Evolutionary conservation across 345 rosid species (phyloP).

Genomic region (Lenwebbia sp.): DNA sequence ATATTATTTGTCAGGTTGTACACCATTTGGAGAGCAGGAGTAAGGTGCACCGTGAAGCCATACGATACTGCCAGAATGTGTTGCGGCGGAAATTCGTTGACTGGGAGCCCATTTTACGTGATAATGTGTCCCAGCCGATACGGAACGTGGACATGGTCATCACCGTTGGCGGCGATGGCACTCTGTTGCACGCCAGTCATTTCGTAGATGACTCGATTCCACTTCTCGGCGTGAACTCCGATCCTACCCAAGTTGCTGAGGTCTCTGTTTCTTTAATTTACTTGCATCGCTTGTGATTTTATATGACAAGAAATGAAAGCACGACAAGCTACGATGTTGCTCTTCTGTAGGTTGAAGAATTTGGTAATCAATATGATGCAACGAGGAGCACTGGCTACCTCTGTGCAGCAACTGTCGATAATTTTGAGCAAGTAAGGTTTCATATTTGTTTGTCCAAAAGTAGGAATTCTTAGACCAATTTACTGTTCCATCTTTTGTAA

Average conservation of each 20-base stretch:
- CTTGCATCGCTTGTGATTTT: not conserved
- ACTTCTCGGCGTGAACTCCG: conserved; percentile 82
- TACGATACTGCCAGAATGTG: conserved; percentile 62
- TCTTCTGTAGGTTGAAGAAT: conserved; percentile 46
- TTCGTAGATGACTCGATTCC: conserved; percentile 71
- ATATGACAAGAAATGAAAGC: not conserved
- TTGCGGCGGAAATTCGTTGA: conserved; percentile 52
- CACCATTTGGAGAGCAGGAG: conserved; percentile 53
- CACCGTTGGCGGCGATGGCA: conserved; percentile 91
- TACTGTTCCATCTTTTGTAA: not conserved
- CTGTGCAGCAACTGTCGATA: conserved; percentile 74
- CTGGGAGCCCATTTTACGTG: conserved; percentile 56
- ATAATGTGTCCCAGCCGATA: conserved; percentile 35
- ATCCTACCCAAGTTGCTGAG: conserved; percentile 74
- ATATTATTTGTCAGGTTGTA: conserved; percentile 20
- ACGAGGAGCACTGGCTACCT: conserved; percentile 80
- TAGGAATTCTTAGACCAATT: not conserved
- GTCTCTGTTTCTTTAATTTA: conserved; percentile 4
- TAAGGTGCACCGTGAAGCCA: conserved; percentile 54
- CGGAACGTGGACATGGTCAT: conserved; percentile 73
- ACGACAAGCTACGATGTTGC: not conserved
- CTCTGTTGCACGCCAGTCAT: conserved; percentile 90
- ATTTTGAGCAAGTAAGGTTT: conserved; percentile 62
- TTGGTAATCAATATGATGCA: conserved; percentile 69
- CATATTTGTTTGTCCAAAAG: not conserved